These are phyloP conservation scores for Beauveria medogensis DNA, from an alignment of 2,329 filamentous ascomycete species.

Conservation along the genomic window DNA sequence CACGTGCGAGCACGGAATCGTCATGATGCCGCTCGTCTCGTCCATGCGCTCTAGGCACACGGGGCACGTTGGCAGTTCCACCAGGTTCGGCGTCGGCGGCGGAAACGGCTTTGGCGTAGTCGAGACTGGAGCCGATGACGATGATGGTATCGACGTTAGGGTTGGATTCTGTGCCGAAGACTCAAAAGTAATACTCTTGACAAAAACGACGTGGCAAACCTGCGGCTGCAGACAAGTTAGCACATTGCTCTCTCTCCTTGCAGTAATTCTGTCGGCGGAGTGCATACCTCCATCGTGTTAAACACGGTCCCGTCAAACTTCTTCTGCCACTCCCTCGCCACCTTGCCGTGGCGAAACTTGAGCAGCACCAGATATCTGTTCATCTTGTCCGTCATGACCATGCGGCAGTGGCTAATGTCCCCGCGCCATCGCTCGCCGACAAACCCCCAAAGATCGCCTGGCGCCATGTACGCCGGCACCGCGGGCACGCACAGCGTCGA, in stretches of 20 bases:
- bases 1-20: constrained; percentile 93
- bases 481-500: constrained; percentile 89
- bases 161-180: constrained; percentile 41
- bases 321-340: constrained; percentile 70
- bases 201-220: constrained; percentile 89
- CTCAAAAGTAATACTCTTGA: constrained; percentile 84
- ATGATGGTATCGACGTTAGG: constrained; percentile 54
- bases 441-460: constrained; percentile 84
- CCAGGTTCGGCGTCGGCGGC: constrained; percentile 67
- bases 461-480: constrained; percentile 88
- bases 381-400: constrained; percentile 81
- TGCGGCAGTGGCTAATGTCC: constrained; percentile 84
- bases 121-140: constrained; percentile 29
- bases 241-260: constrained; percentile 12
- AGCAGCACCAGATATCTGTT: constrained; percentile 94
- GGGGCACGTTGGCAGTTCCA: constrained; percentile 90
- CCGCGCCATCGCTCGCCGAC: constrained; percentile 80
- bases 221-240: constrained; percentile 52
- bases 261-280: not conserved
- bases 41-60: constrained; percentile 98
- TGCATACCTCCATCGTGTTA: constrained; percentile 72
- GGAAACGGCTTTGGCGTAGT: constrained; percentile 51
- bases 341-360: constrained; percentile 73
- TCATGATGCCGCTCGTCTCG: constrained; percentile 88
- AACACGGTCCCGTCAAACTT: constrained; percentile 92